Evolutionary conservation across 2,329 filamentous ascomycete species (phyloP).

Genomic region (Lecanicillium sp.): DNA sequence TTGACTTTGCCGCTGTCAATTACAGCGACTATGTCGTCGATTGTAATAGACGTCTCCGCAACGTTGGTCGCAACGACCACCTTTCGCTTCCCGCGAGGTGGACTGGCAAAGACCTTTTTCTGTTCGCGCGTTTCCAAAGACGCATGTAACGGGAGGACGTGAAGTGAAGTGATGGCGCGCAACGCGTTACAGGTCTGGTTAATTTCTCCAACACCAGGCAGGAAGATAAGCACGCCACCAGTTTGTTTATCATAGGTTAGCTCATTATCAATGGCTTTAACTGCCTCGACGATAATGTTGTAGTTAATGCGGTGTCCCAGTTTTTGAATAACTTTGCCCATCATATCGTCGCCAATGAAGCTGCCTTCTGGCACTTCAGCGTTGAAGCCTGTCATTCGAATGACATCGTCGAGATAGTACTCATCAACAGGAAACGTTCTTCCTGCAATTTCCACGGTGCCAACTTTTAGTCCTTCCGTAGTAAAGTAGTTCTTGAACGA

Average conservation of each 20-base stretch:
- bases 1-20: slow-evolving; percentile 95
- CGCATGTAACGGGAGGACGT: slow-evolving; percentile 84
- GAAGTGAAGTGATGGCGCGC: slow-evolving; percentile 50
- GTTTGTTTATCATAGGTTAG: slow-evolving; percentile 53
- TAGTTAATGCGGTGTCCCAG: slow-evolving; percentile 87
- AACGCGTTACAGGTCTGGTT: slow-evolving; percentile 68
- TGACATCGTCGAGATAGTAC: slow-evolving; percentile 80
- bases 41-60: slow-evolving; percentile 96
- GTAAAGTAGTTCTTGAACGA: slow-evolving; percentile 82
- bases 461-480: slow-evolving; percentile 58
- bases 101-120: slow-evolving; percentile 69
- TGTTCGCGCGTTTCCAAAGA: slow-evolving; percentile 86
- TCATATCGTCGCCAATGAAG: slow-evolving; percentile 40
- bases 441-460: slow-evolving; percentile 77
- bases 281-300: slow-evolving; percentile 70
- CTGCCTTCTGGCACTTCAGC: slow-evolving; percentile 37
- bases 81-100: slow-evolving; percentile 77
- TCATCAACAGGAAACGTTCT: slow-evolving; percentile 86
- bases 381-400: slow-evolving; percentile 69
- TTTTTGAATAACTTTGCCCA: slow-evolving; percentile 63
- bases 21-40: slow-evolving; percentile 92
- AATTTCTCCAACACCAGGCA: slow-evolving; percentile 89
- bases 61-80: slow-evolving; percentile 94
- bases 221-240: slow-evolving; percentile 89
- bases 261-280: slow-evolving; percentile 72